A percentile compares a stretch with the other conserved stretches of the same genome.
Evolutionary conservation across 768 basidiomycete species (phyloP).

Genomic region (Amanita polypyramis): DNA sequence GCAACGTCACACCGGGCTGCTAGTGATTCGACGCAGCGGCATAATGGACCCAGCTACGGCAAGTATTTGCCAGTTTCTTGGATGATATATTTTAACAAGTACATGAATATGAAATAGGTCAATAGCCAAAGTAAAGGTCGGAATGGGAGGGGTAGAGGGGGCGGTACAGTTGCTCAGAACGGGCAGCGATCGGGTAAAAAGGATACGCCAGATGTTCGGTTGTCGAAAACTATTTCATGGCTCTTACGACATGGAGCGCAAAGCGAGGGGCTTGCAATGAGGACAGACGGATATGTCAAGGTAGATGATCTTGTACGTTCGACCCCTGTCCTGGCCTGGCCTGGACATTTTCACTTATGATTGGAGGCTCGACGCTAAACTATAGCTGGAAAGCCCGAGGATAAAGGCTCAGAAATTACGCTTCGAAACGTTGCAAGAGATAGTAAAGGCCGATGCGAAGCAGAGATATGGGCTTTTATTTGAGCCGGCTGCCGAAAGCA

Average conservation of each 20-base stretch:
- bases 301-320: slow-evolving; percentile 72
- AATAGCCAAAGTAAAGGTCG: neutral
- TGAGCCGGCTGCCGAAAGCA: slow-evolving; percentile 25
- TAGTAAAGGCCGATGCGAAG: slow-evolving; percentile 63
- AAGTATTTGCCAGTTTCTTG: too few species aligned
- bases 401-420: slow-evolving; percentile 44
- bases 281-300: slow-evolving; percentile 77
- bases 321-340: neutral
- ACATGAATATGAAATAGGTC: neutral
- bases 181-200: slow-evolving; percentile 21
- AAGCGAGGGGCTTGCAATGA: slow-evolving; percentile 63
- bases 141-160: neutral
- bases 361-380: neutral
- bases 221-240: slow-evolving; percentile 86
- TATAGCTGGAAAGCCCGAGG: slow-evolving; percentile 60
- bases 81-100: neutral
- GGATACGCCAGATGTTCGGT: slow-evolving; percentile 58
- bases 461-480: slow-evolving; percentile 48
- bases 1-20: neutral
- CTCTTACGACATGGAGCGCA: slow-evolving; percentile 86
- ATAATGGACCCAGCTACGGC: neutral
- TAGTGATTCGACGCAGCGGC: neutral
- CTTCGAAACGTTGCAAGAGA: slow-evolving; percentile 40
- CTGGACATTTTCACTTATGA: neutral
- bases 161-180: neutral